Evolutionary conservation across 257 asterid genomes (phyloP), one percentile per base, ranked within the genome.

Genomic region (Nicotiana otophora): DNA sequence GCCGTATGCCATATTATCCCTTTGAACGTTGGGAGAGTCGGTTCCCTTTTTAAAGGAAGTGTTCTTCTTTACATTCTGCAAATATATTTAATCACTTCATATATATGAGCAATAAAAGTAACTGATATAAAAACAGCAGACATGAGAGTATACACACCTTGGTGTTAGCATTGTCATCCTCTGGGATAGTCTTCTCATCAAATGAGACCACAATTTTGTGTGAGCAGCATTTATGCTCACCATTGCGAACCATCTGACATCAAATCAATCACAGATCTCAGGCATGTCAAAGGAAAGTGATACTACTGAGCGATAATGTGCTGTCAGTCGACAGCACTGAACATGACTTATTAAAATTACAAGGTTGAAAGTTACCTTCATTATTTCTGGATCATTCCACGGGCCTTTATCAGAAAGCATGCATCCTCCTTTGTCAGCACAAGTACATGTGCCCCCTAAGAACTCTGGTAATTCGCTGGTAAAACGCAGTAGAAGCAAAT

Each of bases 391-490:
- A 82, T 96, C 97, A 78, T 96, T 94, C 99, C 99, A 96, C 39
- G 99, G 98, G 12, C 98, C 99, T 89, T 87, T 96, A 85, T 96
- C 99, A 0, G 98, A 92, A 72, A 85, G 82, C 98, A 94, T 90
- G 78, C 99, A 96, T 15, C 98, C 97, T 3, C 98, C 99, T 82
- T 86, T 90, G 20, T 93, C 98, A 72, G 87, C 93, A 55, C 99
- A 96, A 61, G 96, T 91, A 91, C 99, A 96, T 31, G 94, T 91
- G 9, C 98, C 99, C 1, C 99, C 98, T 91, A 96, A 90, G 90
- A 94, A 94, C 46, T 94, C 98, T 7, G 98, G 99, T 51, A 96
- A 91, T 85, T 96, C 98, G 77, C 99, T 94, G 92, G 57, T 64
- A 80, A 82, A 84, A 87, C 33, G 1, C 57, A 53, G 57, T 48